Base-by-base conservation (phyloP, 768 basidiomycete genomes). In the Leccinum fibrillosum region DNA sequence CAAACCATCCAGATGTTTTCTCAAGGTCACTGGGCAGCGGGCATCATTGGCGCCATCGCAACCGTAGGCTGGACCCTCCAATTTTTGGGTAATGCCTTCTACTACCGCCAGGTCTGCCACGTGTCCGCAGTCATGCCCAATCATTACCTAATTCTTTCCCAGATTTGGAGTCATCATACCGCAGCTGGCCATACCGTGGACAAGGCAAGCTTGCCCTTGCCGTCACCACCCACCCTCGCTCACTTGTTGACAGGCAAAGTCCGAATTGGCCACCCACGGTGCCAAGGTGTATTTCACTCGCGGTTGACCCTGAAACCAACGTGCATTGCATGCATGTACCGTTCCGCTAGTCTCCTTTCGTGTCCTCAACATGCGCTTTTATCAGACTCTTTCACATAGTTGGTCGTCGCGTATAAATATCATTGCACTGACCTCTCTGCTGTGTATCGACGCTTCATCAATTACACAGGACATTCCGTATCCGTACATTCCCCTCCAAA, bases 21-120 rank as follows among this genome's bases (percentile, higher is more conserved):
- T 2, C 75, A 79, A 48, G 84, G 85, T 49, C 81, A 85, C 54
- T 85, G 91, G 77, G 86, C 83, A 32, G 89, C 94, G 19, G 97
- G 85, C 55, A 79, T 96, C 55, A 80, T 98, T 54, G 86, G 92
- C 49, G 78, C 86, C 15, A 73, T 98, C 48, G 82, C 95, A 10
- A 91, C 91, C 10, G 80, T 86, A 26, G 94, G 93, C 37, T 99
- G 96, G 96, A 79, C 80, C 5, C 56, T 95, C 25, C 94, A 99
- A 74, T 90, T 90, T 21, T 65, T 86, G 50, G 93, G 91, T n/a
- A 83, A 86, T 69, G 86, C 82, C 12, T 88, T 81, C 62, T 93
- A 89, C 71, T 94, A 88, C 73, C 84, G 87, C 26, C 82, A 88
- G 81, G 92, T 89, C 55, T 78, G 72, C 37, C 58, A 35, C 54